These are phyloP conservation scores for Cutaneotrichosporon mucoides DNA, from an alignment of 1,284 basidiomycete genomes.

Conservation along the genomic window DNA sequence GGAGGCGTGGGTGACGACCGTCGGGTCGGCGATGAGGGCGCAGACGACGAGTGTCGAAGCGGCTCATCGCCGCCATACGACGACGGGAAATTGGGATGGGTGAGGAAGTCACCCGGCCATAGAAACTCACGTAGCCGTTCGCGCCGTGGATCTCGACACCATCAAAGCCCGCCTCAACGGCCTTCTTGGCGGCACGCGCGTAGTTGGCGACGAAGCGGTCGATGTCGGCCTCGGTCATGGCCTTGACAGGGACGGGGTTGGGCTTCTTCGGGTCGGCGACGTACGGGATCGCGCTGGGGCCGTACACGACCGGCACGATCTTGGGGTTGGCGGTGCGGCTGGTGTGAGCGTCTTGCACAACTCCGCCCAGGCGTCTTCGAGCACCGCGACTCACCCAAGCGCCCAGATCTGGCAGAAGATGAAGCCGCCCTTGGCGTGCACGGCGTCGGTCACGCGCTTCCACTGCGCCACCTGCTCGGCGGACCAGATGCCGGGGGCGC, in stretches of 20 bases:
- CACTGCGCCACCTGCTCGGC: constrained; percentile 32
- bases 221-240: constrained; percentile 37
- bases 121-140: constrained; percentile 19
- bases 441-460: constrained; percentile 49
- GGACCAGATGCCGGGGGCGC: constrained; percentile 32
- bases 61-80: too few species aligned
- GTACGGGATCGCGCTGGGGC: constrained; percentile 8
- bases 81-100: too few species aligned
- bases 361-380: not conserved
- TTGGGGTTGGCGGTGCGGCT: constrained; percentile 12
- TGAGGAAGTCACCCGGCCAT: too few species aligned
- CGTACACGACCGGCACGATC: constrained; percentile 30
- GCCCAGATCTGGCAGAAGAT: constrained; percentile 57
- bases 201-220: constrained; percentile 52
- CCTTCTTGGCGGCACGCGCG: constrained; percentile 54
- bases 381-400: constrained; percentile 38
- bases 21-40: not conserved
- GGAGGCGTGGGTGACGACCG: not conserved
- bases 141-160: constrained; percentile 57
- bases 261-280: constrained; percentile 6
- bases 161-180: constrained; percentile 62
- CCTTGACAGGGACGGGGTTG: not conserved
- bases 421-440: constrained; percentile 53
- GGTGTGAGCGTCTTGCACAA: too few species aligned
- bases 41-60: too few species aligned